Conservation (phyloP, 208 protist species). For the Strigomonas culicis region DNA sequence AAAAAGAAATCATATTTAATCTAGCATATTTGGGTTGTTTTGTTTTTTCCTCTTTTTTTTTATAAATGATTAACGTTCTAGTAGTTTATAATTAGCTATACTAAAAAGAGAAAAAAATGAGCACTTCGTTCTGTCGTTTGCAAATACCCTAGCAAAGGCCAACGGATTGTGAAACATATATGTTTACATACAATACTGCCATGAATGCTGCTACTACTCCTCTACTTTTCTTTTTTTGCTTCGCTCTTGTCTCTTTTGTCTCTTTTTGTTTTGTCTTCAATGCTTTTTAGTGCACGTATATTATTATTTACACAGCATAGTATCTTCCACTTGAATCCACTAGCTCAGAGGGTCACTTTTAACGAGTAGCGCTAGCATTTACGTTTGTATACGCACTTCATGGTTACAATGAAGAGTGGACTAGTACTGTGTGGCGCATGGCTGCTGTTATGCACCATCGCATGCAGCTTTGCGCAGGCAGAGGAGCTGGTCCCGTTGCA, state of each 20-base stretch:
- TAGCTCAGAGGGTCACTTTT: too few species aligned
- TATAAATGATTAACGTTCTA: conserved; percentile 5
- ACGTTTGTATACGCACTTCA: too few species aligned
- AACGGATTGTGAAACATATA: neutral
- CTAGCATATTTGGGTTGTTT: neutral
- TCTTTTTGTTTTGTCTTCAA: too few species aligned
- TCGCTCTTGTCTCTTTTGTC: too few species aligned
- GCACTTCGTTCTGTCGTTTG: neutral
- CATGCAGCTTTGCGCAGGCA: neutral
- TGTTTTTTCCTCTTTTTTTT: conserved; percentile 10
- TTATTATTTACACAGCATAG: too few species aligned
- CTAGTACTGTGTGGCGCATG: too few species aligned
- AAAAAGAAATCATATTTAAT: neutral
- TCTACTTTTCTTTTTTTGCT: conserved; percentile 13
- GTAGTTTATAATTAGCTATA: conserved; percentile 2
- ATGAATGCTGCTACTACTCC: neutral
- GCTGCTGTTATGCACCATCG: conserved; percentile 12
- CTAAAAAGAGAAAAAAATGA: conserved; percentile 19
- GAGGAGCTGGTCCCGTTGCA: conserved; percentile 17
- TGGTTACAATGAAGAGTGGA: too few species aligned
- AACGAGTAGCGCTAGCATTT: too few species aligned
- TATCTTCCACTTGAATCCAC: too few species aligned
- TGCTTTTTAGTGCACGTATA: too few species aligned
- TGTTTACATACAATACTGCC: neutral
- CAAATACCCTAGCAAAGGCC: neutral